phyloP scores from a whole-genome alignment of 331 rosid genomes.

The Pyrus hybrid region DNA sequence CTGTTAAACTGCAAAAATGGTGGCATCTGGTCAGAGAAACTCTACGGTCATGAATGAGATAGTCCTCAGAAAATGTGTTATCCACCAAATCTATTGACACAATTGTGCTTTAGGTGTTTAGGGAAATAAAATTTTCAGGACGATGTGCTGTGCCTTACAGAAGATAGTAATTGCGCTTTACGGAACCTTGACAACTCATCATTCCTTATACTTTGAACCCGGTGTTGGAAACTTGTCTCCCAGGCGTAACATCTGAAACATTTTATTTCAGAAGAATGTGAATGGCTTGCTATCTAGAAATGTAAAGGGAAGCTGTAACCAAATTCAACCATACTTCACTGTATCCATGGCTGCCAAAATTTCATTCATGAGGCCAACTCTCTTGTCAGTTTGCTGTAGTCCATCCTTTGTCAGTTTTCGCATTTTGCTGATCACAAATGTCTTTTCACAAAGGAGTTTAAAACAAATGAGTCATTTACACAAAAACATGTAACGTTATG shows the following conservation, averaged over 20 bases:
- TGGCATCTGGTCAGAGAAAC: constrained; percentile 17
- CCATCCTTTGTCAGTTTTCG: constrained; percentile 66
- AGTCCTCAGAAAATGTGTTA: not conserved
- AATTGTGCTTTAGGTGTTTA: not conserved
- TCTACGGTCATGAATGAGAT: constrained; percentile 2
- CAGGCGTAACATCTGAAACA: constrained; percentile 77
- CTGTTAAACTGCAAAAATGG: constrained; percentile 51
- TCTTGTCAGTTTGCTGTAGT: constrained; percentile 68
- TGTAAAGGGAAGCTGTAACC: not conserved
- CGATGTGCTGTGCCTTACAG: not conserved
- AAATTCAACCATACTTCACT: constrained; percentile 56
- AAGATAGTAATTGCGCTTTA: not conserved
- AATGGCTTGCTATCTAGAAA: not conserved
- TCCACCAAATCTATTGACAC: not conserved
- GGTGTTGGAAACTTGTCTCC: constrained; percentile 78
- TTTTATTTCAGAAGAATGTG: constrained; percentile 15
- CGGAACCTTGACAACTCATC: constrained; percentile 66
- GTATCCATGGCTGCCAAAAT: constrained; percentile 87
- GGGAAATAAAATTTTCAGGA: not conserved
- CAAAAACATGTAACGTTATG: not conserved
- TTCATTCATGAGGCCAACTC: constrained; percentile 85
- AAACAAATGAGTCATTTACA: not conserved
- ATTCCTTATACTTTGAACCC: constrained; percentile 52
- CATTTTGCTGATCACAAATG: constrained; percentile 58
- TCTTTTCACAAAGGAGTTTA: constrained; percentile 27